Percentiles rank a stretch among this genome's conserved stretches.
Evolutionary conservation across 148 eudicot species (phyloP).

Genomic region (Fallopia convolvulus): DNA sequence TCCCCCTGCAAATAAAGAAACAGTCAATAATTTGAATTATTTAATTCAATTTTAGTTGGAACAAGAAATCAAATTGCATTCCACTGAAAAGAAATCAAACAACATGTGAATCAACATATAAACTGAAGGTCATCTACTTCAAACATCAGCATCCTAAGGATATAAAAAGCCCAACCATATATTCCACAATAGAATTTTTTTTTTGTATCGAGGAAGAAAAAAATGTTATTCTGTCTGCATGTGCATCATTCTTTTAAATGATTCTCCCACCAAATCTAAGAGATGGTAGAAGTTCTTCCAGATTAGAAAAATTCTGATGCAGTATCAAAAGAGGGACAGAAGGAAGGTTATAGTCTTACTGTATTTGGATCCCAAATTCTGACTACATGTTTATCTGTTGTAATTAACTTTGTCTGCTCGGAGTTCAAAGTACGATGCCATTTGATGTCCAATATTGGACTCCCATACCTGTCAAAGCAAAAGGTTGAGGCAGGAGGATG

Average conservation of each 20-base stretch:
- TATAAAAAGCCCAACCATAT: neutral
- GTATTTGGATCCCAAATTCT: conserved; percentile 96
- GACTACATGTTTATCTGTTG: conserved; percentile 72
- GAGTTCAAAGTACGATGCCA: conserved; percentile 87
- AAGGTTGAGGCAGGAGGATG: neutral
- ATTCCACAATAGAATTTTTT: neutral
- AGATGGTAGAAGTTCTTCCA: neutral
- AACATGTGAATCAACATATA: neutral
- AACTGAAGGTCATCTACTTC: neutral
- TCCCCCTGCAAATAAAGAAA: conserved; percentile 55
- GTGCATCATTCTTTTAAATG: neutral
- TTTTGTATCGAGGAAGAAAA: neutral
- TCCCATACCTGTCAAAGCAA: conserved; percentile 64
- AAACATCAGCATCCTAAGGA: neutral
- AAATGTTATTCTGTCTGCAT: neutral
- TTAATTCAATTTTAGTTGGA: neutral
- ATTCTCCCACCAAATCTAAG: neutral
- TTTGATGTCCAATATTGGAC: conserved; percentile 74
- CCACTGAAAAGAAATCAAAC: neutral
- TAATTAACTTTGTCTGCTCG: conserved; percentile 53
- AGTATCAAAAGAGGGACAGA: conserved; percentile 6
- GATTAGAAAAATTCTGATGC: neutral
- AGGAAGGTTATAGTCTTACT: conserved; percentile 30
- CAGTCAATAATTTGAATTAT: neutral
- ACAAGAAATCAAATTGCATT: neutral